Base-by-base conservation (phyloP, 2,329 filamentous ascomycete genomes). In the Chaetomium olivaceum region DNA sequence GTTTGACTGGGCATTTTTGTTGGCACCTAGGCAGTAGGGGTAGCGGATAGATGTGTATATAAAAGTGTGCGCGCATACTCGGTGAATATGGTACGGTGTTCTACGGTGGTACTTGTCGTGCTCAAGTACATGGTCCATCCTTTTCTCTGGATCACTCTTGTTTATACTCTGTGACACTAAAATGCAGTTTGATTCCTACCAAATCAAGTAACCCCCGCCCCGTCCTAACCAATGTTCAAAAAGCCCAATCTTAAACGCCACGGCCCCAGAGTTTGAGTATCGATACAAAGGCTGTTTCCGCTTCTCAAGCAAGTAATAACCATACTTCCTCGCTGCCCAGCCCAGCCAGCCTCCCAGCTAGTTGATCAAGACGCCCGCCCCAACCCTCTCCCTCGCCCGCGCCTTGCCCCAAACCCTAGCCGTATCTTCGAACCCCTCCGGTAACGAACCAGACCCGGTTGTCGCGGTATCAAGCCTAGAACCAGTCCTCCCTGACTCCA, bases 221-320 rank as follows among this genome's bases (percentile, higher is more conserved):
- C 25, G 12, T 57, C 52, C 61, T 58, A 58, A 25, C 50, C 62
- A 55, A 57, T 36, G 27, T 27, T 56, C 39, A 48, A 46, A 55
- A 48, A 48, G 4, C 46, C 46, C 46, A 21, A 23, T 21, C 21
- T 21, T 23, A 9, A 48, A 48, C 46, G 46, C 46, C 46, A 48
- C 39, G 39, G 48, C 14, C 27, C 43, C 54, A 43, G 14, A 19
- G 43, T 12, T 19, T 39, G 48, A 11, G 39, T 46, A 65, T 16
- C 7, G 56, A 56, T 50, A 59, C 31, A 58, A 60, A n/a, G 55
- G 31, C 14, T 51, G 19, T 23, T 21, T 57, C 58, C 58, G 39
- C 57, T 59, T 59, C 39, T 14, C 27, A 23, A 43, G 55, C 21
- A 48, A 21, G n/a, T n/a, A 39, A 21, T 19, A 43, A 8, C 7